Evolutionary conservation across 495 filamentous ascomycete species (phyloP), one percentile per base, ranked within the genome.

Genomic region (Penicillium ucsense): DNA sequence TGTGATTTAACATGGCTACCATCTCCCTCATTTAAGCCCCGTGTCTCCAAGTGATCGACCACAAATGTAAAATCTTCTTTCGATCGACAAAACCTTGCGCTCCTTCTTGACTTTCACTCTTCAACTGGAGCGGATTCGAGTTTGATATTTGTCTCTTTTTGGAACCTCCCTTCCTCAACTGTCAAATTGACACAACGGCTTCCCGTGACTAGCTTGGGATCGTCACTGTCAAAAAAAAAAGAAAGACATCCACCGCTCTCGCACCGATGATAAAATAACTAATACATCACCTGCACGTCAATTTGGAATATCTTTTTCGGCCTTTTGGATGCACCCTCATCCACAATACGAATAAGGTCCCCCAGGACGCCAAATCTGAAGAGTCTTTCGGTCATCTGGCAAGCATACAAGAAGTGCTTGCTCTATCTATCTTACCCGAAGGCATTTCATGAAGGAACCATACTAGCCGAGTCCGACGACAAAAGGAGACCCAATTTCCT

Each of bases 31-130:
- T 49, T 61, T 56, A 59, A 61, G 52, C 45, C 20, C 52, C 45
- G 52, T 36, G 31, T 52, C 48, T 61, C 55, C 57, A 51, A 46
- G 49, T 56, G 52, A 54, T 58, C 49, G 53, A 47, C 47, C 48
- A 35, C 20, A 50, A 31, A 11, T 50, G 20, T 20, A 20, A 33
- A 31, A 41, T 47, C 41, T 49, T 49, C 30, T 50, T 40, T 47
- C 42, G 52, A 61, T 59, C 59, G 58, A 59, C 55, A 59, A 52
- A 20, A 52, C 53, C 40, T 56, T 54, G 31, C 48, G 49, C 52
- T 41, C 46, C 48, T 37, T 35, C 7, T 29, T 33, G 12, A 6
- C 30, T 33, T 41, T 41, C 39, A 30, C 6, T 30, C 39, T 41
- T 41, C 39, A 20, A 20, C 20, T 20, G 20, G 20, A 20, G 20